These are phyloP conservation scores for Neonothopanus nambi DNA, from an alignment of 1,284 basidiomycete genomes.

Conservation along the genomic window DNA sequence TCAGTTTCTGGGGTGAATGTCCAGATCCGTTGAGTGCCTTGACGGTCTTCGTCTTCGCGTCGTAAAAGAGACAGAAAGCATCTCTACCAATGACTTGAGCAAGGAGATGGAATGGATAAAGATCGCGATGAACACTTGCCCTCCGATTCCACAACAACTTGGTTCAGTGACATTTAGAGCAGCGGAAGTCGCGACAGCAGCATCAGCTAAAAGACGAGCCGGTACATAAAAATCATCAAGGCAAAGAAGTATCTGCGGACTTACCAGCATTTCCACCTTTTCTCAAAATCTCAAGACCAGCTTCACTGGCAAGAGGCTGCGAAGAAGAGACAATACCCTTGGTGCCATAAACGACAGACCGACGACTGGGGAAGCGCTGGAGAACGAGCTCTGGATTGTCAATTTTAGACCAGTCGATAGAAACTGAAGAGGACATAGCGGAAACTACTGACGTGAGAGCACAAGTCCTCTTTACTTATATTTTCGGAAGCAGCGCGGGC, in stretches of 20 bases:
- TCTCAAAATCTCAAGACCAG: conserved; percentile 85
- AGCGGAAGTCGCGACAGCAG: conserved; percentile 80
- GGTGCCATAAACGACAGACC: conserved; percentile 79
- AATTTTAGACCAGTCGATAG: conserved; percentile 70
- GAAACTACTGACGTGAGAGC: conserved; percentile 3
- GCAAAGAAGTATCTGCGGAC: conserved; percentile 9
- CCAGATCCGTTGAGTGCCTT: conserved; percentile 89
- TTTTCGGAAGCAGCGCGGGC: background rate
- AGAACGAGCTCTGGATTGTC: conserved; percentile 59
- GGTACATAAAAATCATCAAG: background rate
- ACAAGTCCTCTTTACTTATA: background rate
- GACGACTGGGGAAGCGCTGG: conserved; percentile 65
- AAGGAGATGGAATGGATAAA: background rate
- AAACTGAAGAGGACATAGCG: conserved; percentile 39
- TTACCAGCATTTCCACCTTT: conserved; percentile 91
- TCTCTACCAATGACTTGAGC: conserved; percentile 50
- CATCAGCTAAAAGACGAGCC: conserved; percentile 49
- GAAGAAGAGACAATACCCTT: conserved; percentile 90
- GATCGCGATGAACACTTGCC: conserved; percentile 42
- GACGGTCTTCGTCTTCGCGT: conserved; percentile 78
- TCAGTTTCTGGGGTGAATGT: conserved; percentile 78
- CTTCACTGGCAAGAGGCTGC: conserved; percentile 87
- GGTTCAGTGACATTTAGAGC: conserved; percentile 90
- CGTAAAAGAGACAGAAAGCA: conserved; percentile 91
- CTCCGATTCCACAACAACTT: conserved; percentile 78